Percentiles rank a stretch among this genome's conserved stretches.
These are phyloP conservation scores for Coemansia sp. DNA, from an alignment of 192 early-diverging fungal genomes.

Conservation along the genomic window DNA sequence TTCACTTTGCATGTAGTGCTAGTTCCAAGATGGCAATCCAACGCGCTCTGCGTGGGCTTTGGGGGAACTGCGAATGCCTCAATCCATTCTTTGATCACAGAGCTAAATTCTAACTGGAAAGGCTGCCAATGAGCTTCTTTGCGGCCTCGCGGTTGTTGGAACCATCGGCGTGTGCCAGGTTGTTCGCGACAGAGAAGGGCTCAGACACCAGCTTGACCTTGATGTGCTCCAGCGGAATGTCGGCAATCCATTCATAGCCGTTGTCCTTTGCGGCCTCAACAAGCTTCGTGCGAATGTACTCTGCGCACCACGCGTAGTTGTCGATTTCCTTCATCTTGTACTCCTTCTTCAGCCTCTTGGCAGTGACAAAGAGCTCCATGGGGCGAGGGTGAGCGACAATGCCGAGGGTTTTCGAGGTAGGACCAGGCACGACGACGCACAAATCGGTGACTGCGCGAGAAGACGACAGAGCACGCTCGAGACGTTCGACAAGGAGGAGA, in stretches of 20 bases:
- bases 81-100: too few relatives aligned
- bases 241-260: constrained; percentile 26
- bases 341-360: constrained; percentile 30
- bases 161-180: constrained; percentile 29
- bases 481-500: constrained; percentile 19
- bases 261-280: constrained; percentile 6
- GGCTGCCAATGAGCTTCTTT: neutral
- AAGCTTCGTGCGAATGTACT: constrained; percentile 39
- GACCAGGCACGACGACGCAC: constrained; percentile 19
- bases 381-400: constrained; percentile 42
- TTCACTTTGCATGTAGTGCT: too few relatives aligned
- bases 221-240: constrained; percentile 20
- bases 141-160: constrained; percentile 29
- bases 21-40: too few relatives aligned
- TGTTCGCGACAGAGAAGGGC: constrained; percentile 33
- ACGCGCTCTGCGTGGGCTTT: too few relatives aligned
- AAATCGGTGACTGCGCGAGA: constrained; percentile 34
- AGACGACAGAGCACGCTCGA: constrained; percentile 30
- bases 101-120: neutral
- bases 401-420: neutral
- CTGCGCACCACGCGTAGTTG: constrained; percentile 41
- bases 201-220: constrained; percentile 38
- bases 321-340: constrained; percentile 34
- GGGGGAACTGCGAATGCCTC: neutral
- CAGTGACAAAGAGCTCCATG: constrained; percentile 35